Base-by-base conservation (phyloP, 2,329 filamentous ascomycete genomes). In the Ilyonectria robusta region DNA sequence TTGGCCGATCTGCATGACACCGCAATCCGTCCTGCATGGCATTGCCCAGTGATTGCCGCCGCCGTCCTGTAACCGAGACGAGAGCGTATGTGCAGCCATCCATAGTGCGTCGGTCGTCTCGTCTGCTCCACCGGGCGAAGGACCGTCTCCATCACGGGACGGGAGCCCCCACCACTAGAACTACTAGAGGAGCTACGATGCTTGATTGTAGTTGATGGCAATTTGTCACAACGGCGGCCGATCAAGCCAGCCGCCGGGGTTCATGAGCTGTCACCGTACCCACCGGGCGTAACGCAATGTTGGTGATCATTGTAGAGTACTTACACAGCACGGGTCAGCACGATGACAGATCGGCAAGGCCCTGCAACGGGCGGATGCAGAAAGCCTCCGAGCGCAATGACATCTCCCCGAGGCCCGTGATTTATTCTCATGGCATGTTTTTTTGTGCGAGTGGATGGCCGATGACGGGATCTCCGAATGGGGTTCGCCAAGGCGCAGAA, bases 31-130 rank as follows among this genome's bases (percentile, higher is more conserved):
- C 47, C 48, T 59, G 61, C 61, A 64, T 47, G 62, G 29, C 29
- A 31, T 53, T 51, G 33, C n/a, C 60, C 62, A 54, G 35, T 53
- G 46, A 59, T 47, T 5, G 40, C 37, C 19, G 33, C 51, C 44
- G 47, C 46, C 37, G 44, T 35, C n/a, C 62, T 31, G 44, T 53
- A 65, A 56, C 63, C 53, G 58, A 61, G 51, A 65, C 35, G 35
- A 37, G 51, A 35, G 51, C 21, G 23, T 51, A 40, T 26, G n/a
- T 31, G 29, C 23, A 21, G 7, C 51, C n/a, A 19, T 44, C 29
- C 53, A 23, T 37, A 23, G 21, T 50, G n/a, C 21, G 44, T 35
- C 40, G 5, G 26, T 21, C 42, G 19, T 46, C 55, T 47, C 23
- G 23, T 31, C 47, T 33, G 23, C 58, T 53, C 58, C 58, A 60